Evolutionary conservation across 1,284 basidiomycete species (phyloP), one percentile per base, ranked within the genome.

Genomic region (Gymnopus androsaceus): DNA sequence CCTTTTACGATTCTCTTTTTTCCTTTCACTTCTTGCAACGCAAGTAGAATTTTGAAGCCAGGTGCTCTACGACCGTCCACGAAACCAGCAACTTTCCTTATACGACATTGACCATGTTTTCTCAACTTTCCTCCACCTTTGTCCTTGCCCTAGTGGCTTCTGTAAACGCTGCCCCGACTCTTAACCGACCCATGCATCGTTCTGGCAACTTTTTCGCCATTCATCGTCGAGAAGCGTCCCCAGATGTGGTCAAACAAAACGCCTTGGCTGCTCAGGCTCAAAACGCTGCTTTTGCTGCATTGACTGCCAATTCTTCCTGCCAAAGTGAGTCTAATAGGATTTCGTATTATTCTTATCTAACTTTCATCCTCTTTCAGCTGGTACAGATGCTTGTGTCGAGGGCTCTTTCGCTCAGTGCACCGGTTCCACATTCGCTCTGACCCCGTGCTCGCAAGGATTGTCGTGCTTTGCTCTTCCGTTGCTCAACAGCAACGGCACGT

Each of bases 381-480:
- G 79, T 48, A 72, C 80, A 33, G 51, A 67, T n/a, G 74, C 72
- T 0, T 79, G 76, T 61, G 66, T 69, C 15, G 60, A 58, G 51
- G 72, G 71, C 50, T 54, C 52, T 21, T 62, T 62, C 44, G 61
- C 61, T 21, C 61, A 62, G 47, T 87, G 83, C 63, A 72, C 79
- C 11, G 66, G 66, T 36, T 72, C 72, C 36, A 67, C 63, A 8
- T 78, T 77, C 54, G 74, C 40, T 9, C 40, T 58, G 21, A 58
- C 57, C 6, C 45, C 48, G 9, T 85, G 83, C 67, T 55, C 73
- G 5, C 61, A 59, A 19, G 72, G 68, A 17, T 67, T 71, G 3
- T 66, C 64, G 14, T 85, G 84, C 65, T 72, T 76, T 53, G 81
- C 81, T 1, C 73, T 84, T 28, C 84, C 84, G 0, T 70, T 82